Base-by-base conservation (phyloP, 2,329 filamentous ascomycete genomes). In the Curvularia sp. region DNA sequence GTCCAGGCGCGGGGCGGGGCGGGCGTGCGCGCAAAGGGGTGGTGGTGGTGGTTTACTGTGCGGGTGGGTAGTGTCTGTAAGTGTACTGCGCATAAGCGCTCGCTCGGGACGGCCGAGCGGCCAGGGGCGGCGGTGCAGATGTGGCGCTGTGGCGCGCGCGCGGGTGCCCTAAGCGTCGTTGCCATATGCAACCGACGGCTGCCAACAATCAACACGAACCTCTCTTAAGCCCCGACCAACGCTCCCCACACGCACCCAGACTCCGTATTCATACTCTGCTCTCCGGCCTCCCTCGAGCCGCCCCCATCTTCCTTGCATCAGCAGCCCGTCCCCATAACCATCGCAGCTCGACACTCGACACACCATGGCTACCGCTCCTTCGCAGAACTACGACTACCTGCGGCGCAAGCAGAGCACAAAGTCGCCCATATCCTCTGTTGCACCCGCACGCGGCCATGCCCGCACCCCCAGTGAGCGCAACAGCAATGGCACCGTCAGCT, bases 401-500 rank as follows among this genome's bases (percentile, higher is more conserved):
- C 83, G 83, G 68, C 84, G 85, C 70, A 86, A 85, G 74, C 84
- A 84, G 67, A 81, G 83, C 48, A 77, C 68, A 62, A 79, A 72
- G 73, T 72, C 64, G 55, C 72, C 65, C 63, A 69, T 76, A 38
- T 66, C 67, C 39, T 33, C 28, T 12, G 71, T 73, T 62, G 67
- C 70, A 51, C 73, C 70, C 53, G 63, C 69, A 48, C 76, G 72
- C 64, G 76, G 71, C 62, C 83, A 83, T 59, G 78, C 79, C 55
- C 81, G 84, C 69, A 82, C 81, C 49, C 81, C 86, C 57, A 85
- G 83, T 65, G 81, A 85, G 63, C 84, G 92, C 75, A 89, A 90
- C 66, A 97, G 92, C 82, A 92, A 96, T 79, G 92, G 92, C 75
- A 96, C 92, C 63, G 89, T 93, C 77, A 94, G 90, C 84, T 96